Base-by-base conservation (phyloP, 1,139 yeast species). In the Kodamaea ohmeri region DNA sequence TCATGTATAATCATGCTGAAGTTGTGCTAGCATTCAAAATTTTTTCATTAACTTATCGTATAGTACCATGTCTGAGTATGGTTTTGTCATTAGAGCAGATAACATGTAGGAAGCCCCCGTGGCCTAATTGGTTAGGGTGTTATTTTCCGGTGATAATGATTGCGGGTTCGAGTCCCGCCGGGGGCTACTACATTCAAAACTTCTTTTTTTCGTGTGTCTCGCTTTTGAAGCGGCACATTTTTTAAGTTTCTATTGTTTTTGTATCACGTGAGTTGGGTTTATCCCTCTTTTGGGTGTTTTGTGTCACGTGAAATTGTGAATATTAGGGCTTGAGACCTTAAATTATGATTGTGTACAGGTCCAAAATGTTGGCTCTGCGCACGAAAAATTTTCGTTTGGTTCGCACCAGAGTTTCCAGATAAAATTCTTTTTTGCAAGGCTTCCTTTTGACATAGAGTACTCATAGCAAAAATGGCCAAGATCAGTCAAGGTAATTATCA, bases 121-220 rank as follows among this genome's bases (percentile, higher is more conserved):
- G 76, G 76, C 76, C 75, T 69, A 71, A 69, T 67, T 67, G 76
- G 76, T 69, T 71, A 70, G 67, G 75, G 76, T 70, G 67, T 65
- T 63, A 62, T 64, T 67, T 63, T 71, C 76, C 76, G 76, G 75
- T 60, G 74, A 63, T 63, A 63, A 63, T 64, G 76, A 68, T 71
- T 68, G 76, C 76, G 76, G 73, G 76, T 71, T 71, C 76, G 74
- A 71, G 73, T 70, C 76, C 76, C 73, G 76, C 75, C 73, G 58
- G 60, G 75, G 74, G 73, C 64, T 67, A 37, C 37, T 36, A 26
- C 17, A 20, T n/a, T n/a, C n/a, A n/a, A n/a, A n/a, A n/a, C 16
- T 14, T 33, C 18, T 24, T 35, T 14, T 35, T 20, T 29, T 11
- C 22, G 20, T 15, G 25, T 35, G 30, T 30, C 14, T 13, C 6